These are phyloP conservation scores for Pyrus hybrid DNA, from an alignment of 331 rosid species.

Conservation along the genomic window DNA sequence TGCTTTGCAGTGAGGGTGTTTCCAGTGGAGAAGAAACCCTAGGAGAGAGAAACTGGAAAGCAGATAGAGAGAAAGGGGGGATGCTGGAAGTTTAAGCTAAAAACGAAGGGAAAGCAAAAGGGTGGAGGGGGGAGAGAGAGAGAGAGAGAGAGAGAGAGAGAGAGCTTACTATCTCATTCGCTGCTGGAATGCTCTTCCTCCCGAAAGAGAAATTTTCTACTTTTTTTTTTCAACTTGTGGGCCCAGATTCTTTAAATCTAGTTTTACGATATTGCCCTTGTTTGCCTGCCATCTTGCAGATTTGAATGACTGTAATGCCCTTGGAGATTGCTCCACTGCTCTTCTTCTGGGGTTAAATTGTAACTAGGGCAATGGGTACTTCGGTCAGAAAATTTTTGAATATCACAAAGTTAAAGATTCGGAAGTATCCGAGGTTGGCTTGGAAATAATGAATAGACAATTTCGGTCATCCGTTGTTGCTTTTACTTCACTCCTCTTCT, in stretches of 20 bases:
- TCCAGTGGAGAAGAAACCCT: constrained; percentile 16
- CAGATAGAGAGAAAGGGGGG: background rate
- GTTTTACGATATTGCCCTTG: background rate
- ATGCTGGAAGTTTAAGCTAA: constrained; percentile 31
- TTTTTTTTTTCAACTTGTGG: background rate
- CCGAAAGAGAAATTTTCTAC: background rate
- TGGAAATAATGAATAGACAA: background rate
- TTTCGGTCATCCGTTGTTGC: background rate
- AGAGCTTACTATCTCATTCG: background rate
- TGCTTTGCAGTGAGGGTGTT: background rate
- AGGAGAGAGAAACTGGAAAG: constrained; percentile 11
- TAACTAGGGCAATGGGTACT: background rate
- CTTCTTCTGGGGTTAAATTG: background rate
- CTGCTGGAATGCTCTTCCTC: background rate
- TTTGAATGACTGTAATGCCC: background rate
- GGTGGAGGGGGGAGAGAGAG: background rate
- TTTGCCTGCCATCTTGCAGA: background rate
- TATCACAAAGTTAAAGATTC: too few species aligned
- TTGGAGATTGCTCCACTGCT: background rate
- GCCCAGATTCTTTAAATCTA: background rate
- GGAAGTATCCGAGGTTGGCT: background rate
- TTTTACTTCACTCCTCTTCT: background rate
- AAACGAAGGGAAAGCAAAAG: background rate
- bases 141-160: too few species aligned
- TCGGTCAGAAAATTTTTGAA: too few species aligned